Evolutionary conservation across 306 rosid genomes (phyloP), one percentile per base, ranked within the genome.

Genomic region (cucumber (Cucumis sativus)): DNA sequence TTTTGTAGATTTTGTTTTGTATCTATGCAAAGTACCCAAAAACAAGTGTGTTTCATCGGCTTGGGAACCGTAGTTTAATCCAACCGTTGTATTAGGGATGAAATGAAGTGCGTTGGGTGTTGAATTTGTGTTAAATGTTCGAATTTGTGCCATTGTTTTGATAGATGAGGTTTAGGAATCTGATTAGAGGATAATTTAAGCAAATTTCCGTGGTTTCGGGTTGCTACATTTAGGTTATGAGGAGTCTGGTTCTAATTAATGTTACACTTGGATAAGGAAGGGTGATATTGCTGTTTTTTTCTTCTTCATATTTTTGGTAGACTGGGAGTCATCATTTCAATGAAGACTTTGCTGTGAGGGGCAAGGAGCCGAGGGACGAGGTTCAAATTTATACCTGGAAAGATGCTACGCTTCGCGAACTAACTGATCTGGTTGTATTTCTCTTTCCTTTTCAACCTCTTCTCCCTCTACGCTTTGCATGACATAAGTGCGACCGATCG

Each of bases 321-420:
- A 64, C 54, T 35, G 99, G 99, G 45, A 49, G 84, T 69, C 99
- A 95, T 72, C 97, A 92, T 73, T 77, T 62, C 30, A 85, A 82
- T 66, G 97, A 90, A 75, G 99, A 90, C 28, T 95, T 92, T 67
- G 90, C 97, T 2, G 97, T 88, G 15, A 89, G 99, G 82, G 99
- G 99, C 79, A 92, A 92, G 76, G 97, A 90, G 59, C 97, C 99
- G 51, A 89, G 90, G 79, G 97, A 95, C 39, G 97, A 95, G 78
- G 99, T 95, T 84, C 97, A 95, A 85, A 95, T 95, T 79, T 95
- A 95, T 83, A 95, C 99, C 0, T 92, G 99, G 99, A 95, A 89
- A 83, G 99, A 95, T 81, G 99, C 99, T 1, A 95, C 97, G 58
- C 96, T 95, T 15, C 83, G 99, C 2, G 99, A 95, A 61, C 84